phyloP scores from a whole-genome alignment of 805 yeast genomes.

The Yarrowia sp. region DNA sequence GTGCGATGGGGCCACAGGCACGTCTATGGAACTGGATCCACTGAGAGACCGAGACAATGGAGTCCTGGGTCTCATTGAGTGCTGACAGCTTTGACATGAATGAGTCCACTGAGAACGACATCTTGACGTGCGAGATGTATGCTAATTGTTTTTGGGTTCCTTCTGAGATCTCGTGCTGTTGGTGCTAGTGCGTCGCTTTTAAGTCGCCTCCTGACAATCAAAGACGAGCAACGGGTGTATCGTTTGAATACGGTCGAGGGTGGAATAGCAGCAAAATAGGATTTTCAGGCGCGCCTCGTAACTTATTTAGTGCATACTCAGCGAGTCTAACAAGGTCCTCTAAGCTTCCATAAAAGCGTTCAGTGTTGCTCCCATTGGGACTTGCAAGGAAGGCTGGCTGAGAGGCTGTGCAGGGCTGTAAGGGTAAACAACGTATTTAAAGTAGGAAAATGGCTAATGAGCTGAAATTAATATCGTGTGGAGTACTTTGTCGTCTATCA shows the following conservation, averaged over 20 bases:
- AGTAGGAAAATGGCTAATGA: too few species aligned
- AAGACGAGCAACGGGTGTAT: neutral
- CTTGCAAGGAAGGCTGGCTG: neutral
- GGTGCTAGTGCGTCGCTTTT: neutral
- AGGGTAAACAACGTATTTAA: too few species aligned
- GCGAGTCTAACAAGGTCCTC: neutral
- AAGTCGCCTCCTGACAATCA: neutral
- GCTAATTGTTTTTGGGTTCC: too few species aligned
- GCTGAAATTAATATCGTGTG: too few species aligned
- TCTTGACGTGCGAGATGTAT: slow-evolving; percentile 10
- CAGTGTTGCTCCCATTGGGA: neutral
- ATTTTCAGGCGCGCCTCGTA: neutral
- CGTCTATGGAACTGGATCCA: slow-evolving; percentile 69
- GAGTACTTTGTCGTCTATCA: too few species aligned
- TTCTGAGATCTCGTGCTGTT: neutral
- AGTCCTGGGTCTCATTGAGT: slow-evolving; percentile 57
- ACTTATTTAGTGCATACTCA: neutral
- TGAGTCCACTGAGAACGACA: slow-evolving; percentile 54
- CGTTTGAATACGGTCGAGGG: too few species aligned
- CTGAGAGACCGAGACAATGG: slow-evolving; percentile 71
- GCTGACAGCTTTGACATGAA: slow-evolving; percentile 48
- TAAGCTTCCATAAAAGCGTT: neutral
- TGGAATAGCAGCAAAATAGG: neutral
- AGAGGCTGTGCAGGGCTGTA: neutral
- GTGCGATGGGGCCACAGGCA: slow-evolving; percentile 52